Conservation (phyloP, 805 yeast genomes). For the Nakazawaea molendinolei region DNA sequence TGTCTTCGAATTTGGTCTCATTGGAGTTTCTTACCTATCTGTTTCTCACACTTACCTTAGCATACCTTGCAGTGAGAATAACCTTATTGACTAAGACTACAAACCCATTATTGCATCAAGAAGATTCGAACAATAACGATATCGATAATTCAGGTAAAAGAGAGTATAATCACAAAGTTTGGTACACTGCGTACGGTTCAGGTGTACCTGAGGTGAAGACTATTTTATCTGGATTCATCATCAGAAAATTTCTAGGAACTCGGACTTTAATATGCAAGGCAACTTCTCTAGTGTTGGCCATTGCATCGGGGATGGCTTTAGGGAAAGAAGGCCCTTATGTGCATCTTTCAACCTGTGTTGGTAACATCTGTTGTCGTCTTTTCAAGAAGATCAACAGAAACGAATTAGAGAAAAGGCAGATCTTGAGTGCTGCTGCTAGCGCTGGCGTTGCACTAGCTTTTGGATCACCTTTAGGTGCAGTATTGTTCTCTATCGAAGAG, state of each 20-base stretch:
- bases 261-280: constrained; percentile 45
- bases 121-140: neutral
- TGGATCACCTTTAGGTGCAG: constrained; percentile 57
- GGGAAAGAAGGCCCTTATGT: constrained; percentile 63
- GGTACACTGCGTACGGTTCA: constrained; percentile 51
- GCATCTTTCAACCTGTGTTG: constrained; percentile 52
- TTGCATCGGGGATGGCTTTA: constrained; percentile 49
- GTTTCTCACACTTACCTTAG: constrained; percentile 32
- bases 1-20: neutral
- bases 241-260: constrained; percentile 44
- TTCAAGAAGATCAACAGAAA: constrained; percentile 39
- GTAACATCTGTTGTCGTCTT: constrained; percentile 42
- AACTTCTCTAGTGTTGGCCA: constrained; percentile 40
- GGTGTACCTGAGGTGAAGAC: constrained; percentile 62
- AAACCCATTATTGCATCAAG: constrained; percentile 18
- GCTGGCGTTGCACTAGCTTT: constrained; percentile 58
- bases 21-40: constrained; percentile 32
- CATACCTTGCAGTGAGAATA: constrained; percentile 35
- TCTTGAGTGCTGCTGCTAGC: constrained; percentile 48
- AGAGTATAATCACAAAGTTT: constrained; percentile 5
- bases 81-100: constrained; percentile 40
- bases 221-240: constrained; percentile 51
- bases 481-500: constrained; percentile 49
- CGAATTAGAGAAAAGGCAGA: constrained; percentile 44
- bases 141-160: neutral